Evolutionary conservation across 768 basidiomycete species (phyloP), one percentile per base, ranked within the genome.

Genomic region (Sporobolomyces roseus): DNA sequence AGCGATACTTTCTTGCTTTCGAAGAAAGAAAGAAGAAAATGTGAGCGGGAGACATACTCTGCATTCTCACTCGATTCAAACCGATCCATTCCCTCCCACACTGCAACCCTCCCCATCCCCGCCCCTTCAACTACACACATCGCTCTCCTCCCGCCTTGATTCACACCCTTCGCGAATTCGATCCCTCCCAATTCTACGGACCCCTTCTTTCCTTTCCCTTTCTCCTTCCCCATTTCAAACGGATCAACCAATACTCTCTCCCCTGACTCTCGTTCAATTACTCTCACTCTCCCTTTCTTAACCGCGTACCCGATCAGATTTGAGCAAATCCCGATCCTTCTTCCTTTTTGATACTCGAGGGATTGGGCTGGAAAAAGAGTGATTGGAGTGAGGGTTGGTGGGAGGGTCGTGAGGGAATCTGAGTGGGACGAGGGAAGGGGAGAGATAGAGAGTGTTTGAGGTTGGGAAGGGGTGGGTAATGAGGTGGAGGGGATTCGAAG

Each of bases 221-320:
- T 41, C 30, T 51, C 52, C 7, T 14, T 46, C 23, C 45, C 19
- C 55, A 13, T 2, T 23, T 30, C 9, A 27, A 49, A 41, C 3
- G 61, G 45, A 2, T 65, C 65, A 33, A 70, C 30, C 25, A 70
- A 12, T 14, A 60, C 38, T 32, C 48, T 58, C 38, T 59, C 59
- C 1, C 69, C 69, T n/a, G 30, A 56, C 48, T 65, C 69, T 27
- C 69, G 46, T 32, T 70, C 69, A 14, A 70, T 70, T 32, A 70
- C 55, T 30, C 69, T 43, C 12, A 70, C 55, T n/a, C 53, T 49
- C 29, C 27, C 32, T 33, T 30, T 7, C 16, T 54, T 30, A 7
- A 61, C 43, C 30, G 25, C 59, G 41, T 46, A 48, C 43, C 30
- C 59, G 59, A 61, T 48, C 32, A 4, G 10, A 29, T 12, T 49